These are phyloP conservation scores for Debaryomyces subglobosus DNA, from an alignment of 1,139 yeast species.

Conservation along the genomic window DNA sequence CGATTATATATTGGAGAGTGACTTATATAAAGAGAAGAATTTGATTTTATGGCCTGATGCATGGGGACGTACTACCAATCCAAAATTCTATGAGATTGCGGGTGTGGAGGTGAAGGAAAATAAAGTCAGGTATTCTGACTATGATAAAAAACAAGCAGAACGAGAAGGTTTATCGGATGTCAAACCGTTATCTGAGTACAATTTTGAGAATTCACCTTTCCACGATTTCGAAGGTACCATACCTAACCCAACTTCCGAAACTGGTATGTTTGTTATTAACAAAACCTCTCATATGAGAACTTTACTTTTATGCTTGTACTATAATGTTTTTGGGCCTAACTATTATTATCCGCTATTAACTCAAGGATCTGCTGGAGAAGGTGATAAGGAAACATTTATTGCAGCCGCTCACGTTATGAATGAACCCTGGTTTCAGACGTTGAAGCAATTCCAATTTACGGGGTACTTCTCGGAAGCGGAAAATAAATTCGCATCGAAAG, in stretches of 20 bases:
- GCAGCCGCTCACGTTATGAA: constrained; percentile 61
- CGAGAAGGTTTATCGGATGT: constrained; percentile 21
- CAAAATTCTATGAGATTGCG: constrained; percentile 49
- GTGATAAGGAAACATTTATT: constrained; percentile 70
- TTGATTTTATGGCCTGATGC: constrained; percentile 57
- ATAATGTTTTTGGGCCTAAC: constrained; percentile 62
- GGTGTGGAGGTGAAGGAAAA: constrained; percentile 39
- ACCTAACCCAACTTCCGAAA: constrained; percentile 66
- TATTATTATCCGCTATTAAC: constrained; percentile 62
- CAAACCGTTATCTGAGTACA: constrained; percentile 34
- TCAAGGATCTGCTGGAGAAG: constrained; percentile 74
- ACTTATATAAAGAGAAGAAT: constrained; percentile 43
- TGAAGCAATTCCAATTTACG: constrained; percentile 51
- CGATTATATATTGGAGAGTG: constrained; percentile 49
- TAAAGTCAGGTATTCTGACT: constrained; percentile 37
- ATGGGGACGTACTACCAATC: constrained; percentile 54
- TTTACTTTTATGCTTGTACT: constrained; percentile 55
- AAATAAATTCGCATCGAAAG: constrained; percentile 50
- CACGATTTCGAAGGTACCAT: constrained; percentile 62
- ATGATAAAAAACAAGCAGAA: constrained; percentile 32
- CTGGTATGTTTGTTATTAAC: constrained; percentile 63
- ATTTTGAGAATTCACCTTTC: constrained; percentile 39
- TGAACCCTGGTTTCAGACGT: constrained; percentile 56
- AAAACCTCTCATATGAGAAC: constrained; percentile 55
- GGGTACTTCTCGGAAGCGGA: constrained; percentile 50